Percentiles rank a stretch among this genome's conserved stretches.
Conservation (phyloP, 495 filamentous ascomycete genomes). For the Aspergillus ostianus region DNA sequence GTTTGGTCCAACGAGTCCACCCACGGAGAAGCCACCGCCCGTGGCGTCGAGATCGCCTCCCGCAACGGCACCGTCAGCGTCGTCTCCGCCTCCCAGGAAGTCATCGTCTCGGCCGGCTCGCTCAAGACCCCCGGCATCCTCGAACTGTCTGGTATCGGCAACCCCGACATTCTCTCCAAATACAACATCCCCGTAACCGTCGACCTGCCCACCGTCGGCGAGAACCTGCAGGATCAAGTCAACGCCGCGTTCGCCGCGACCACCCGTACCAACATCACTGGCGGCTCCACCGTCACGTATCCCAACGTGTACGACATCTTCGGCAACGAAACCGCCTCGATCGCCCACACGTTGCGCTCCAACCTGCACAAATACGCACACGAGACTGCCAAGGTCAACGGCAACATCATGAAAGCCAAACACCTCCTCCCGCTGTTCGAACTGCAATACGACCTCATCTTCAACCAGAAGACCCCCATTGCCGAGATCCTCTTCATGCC, state of each 20-base stretch:
- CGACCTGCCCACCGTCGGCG: conserved; percentile 44
- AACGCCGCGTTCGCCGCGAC: conserved; percentile 14
- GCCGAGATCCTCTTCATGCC: conserved; percentile 38
- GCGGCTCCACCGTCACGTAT: conserved; percentile 15
- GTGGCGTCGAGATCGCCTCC: conserved; percentile 16
- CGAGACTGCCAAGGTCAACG: conserved; percentile 25
- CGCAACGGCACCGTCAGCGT: conserved; percentile 16
- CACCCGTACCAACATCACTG: conserved; percentile 7
- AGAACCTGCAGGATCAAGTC: conserved; percentile 49
- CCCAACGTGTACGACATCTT: conserved; percentile 27
- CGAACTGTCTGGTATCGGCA: conserved; percentile 62
- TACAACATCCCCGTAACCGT: conserved; percentile 33
- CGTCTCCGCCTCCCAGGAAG: conserved; percentile 51
- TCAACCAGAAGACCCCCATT: conserved; percentile 40
- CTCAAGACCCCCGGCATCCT: conserved; percentile 55
- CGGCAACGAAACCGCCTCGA: conserved; percentile 25
- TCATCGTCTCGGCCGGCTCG: conserved; percentile 60
- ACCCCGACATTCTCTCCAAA: conserved; percentile 25
- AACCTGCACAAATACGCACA: conserved; percentile 28
- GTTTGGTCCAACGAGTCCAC: conserved; percentile 17
- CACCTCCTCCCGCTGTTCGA: conserved; percentile 32
- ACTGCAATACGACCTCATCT: conserved; percentile 40
- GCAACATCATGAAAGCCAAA: conserved; percentile 21
- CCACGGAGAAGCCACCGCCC: conserved; percentile 7
- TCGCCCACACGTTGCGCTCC: conserved; percentile 18